A percentile compares a stretch with the other conserved stretches of the same genome.
phyloP scores from a whole-genome alignment of 208 protist species.

The Trypanosoma brucei region DNA sequence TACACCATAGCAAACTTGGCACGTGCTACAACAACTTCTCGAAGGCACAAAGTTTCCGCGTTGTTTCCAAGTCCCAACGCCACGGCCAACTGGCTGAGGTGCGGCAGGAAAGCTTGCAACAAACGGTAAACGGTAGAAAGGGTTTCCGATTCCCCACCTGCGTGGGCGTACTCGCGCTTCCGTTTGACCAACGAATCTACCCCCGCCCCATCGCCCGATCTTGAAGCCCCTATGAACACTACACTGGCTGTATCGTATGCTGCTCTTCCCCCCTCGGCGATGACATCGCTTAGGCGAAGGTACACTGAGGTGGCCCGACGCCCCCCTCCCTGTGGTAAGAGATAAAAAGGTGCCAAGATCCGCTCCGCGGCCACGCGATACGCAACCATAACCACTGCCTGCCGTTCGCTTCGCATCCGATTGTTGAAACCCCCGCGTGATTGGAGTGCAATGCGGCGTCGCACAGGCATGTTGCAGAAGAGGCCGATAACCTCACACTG shows the following conservation, averaged over 20 bases:
- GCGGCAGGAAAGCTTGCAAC: slow-evolving; percentile 9
- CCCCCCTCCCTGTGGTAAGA: background rate
- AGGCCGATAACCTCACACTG: slow-evolving; percentile 32
- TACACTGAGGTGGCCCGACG: slow-evolving; percentile 5
- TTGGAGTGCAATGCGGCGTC: background rate
- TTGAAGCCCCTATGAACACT: background rate
- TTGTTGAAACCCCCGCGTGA: background rate
- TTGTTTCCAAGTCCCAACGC: background rate
- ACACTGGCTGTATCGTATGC: slow-evolving; percentile 5
- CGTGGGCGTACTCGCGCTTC: background rate
- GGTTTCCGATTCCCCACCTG: background rate
- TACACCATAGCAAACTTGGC: slow-evolving; percentile 13
- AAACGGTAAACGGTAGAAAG: background rate
- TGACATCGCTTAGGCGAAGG: slow-evolving; percentile 4
- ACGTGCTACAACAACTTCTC: slow-evolving; percentile 16
- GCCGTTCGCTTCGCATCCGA: slow-evolving; percentile 3
- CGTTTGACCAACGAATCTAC: background rate
- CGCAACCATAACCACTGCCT: background rate
- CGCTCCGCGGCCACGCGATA: slow-evolving; percentile 19
- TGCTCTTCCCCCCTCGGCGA: background rate
- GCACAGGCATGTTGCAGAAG: slow-evolving; percentile 44
- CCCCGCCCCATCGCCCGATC: background rate
- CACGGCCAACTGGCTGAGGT: background rate
- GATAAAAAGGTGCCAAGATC: slow-evolving; percentile 19
- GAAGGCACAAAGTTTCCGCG: slow-evolving; percentile 3